A percentile compares a stretch with the other conserved stretches of the same genome.
These are phyloP conservation scores for Allium sativum DNA, from an alignment of 106 monocot species.

Conservation along the genomic window DNA sequence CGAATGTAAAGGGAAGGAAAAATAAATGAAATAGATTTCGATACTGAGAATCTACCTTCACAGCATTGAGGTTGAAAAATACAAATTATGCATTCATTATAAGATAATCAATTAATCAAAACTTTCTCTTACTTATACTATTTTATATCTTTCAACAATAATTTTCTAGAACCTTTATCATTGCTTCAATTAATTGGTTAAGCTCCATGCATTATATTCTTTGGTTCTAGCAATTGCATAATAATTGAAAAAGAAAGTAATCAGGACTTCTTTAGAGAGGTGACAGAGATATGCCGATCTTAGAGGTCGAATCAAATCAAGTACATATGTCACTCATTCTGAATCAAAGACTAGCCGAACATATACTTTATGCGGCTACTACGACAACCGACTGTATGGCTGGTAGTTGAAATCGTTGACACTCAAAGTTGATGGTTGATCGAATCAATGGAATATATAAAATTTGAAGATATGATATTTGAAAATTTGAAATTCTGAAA, in stretches of 20 bases:
- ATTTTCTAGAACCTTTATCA: conserved; percentile 8
- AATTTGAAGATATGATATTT: neutral
- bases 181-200: neutral
- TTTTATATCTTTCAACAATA: conserved; percentile 2
- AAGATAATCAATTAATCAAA: neutral
- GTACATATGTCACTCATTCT: conserved; percentile 3
- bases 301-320: conserved; percentile 7
- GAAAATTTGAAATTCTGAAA: neutral
- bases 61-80: neutral
- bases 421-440: neutral
- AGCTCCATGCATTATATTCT: conserved; percentile 1
- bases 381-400: conserved; percentile 1
- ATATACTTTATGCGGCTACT: neutral
- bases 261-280: neutral
- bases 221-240: conserved; percentile 1
- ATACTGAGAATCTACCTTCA: neutral
- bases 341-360: conserved; percentile 1
- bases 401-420: neutral
- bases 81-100: neutral
- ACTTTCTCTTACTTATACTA: neutral
- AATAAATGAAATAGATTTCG: no score
- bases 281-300: conserved; percentile 2
- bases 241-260: conserved; percentile 9
- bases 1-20: no score
- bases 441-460: neutral